Percentiles rank a stretch among this genome's conserved stretches.
Evolutionary conservation across 495 filamentous ascomycete genomes (phyloP).

Genomic region (Hypoxylon fuscum): DNA sequence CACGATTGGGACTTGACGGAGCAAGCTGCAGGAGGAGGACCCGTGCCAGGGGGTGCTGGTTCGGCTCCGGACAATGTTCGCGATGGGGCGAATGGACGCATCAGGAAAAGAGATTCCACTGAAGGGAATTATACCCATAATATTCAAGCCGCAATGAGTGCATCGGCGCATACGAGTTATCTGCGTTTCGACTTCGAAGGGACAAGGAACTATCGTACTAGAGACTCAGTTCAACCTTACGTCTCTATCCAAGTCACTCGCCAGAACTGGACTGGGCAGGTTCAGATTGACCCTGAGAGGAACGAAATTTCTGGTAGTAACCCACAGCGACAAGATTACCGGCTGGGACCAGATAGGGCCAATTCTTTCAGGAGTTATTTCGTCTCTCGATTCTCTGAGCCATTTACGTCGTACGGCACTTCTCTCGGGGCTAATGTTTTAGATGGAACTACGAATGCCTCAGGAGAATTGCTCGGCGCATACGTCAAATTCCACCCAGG

Average conservation of each 20-base stretch:
- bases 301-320: constrained; percentile 44
- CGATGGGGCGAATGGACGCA: constrained; percentile 36
- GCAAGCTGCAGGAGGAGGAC: constrained; percentile 32
- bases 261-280: constrained; percentile 45
- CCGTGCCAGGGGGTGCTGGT: constrained; percentile 42
- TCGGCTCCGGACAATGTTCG: constrained; percentile 31
- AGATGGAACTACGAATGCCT: constrained; percentile 15
- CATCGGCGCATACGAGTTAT: constrained; percentile 40
- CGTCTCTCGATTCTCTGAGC: constrained; percentile 45
- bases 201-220: neutral
- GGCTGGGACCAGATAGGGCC: constrained; percentile 40
- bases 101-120: constrained; percentile 22
- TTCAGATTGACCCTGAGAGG: constrained; percentile 38
- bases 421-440: constrained; percentile 30
- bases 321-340: constrained; percentile 45
- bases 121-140: constrained; percentile 13
- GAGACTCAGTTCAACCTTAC: constrained; percentile 27
- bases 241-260: constrained; percentile 44
- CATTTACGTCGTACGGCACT: constrained; percentile 42
- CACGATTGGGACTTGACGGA: constrained; percentile 42
- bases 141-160: constrained; percentile 42
- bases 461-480: constrained; percentile 40
- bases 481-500: constrained; percentile 37
- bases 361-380: constrained; percentile 44
- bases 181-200: constrained; percentile 39